Base-by-base conservation (phyloP, 1,284 basidiomycete genomes). In the Malassezia vespertilionis region DNA sequence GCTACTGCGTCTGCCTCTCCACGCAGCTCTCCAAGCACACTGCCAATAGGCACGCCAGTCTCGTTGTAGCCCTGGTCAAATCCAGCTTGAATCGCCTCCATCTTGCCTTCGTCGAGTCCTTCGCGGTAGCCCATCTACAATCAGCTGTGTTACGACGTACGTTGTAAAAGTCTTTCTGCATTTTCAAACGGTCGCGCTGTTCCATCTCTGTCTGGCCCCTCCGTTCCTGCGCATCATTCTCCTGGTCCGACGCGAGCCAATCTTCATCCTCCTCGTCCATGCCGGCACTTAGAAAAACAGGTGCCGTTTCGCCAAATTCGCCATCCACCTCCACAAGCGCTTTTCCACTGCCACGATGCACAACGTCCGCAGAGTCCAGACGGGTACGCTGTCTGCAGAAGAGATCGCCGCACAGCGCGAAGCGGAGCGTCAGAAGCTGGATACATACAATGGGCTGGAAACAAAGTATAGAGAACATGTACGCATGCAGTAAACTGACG, bases 71-170 rank as follows among this genome's bases (percentile, higher is more conserved):
- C 86, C 11, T 75, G 73, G 65, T 89, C 82, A 60, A 88, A 88
- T 0, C 84, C 85, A 50, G 78, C 74, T 58, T 89, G 86, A 0
- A 87, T 74, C 6, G 79, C 78, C 1, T 76, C 74, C 71, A 86
- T 82, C 67, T 88, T 88, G 5, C 86, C 86, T 3, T 80, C 79
- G 0, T 80, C 82, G 52, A 88, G 84, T 14, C 86, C 86, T 70
- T 87, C 84, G 12, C 85, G 80, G 63, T 87, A 88, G 1, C 86
- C 86, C 21, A 78, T 78, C 86, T 88, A 20, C 2, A 2, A 15
- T 34, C 49, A 34, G 28, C n/a, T n/a, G n/a, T n/a, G n/a, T n/a
- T n/a, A n/a, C n/a, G n/a, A n/a, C n/a, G n/a, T 17, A 24, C 0
- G 4, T 1, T 20, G 7, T n/a, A 56, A 51, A n/a, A n/a, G n/a